Percentiles rank a stretch among this genome's conserved stretches.
Evolutionary conservation across 75 land plant genomes (phyloP).

Genomic region (Picea glauca): DNA sequence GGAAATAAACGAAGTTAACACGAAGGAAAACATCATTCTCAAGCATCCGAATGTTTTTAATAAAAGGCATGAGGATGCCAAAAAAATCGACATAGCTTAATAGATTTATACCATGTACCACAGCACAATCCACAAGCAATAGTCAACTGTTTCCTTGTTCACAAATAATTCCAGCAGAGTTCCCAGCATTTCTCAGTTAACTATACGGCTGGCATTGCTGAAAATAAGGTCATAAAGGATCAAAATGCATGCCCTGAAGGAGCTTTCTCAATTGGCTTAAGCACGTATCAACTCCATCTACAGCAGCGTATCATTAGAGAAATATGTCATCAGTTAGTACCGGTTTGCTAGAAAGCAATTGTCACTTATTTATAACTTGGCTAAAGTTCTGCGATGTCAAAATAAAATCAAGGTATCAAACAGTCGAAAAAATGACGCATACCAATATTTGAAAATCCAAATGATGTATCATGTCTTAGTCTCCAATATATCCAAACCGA

Average conservation of each 20-base stretch:
- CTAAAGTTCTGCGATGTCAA: neutral
- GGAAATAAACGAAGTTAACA: neutral
- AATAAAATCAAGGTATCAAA: neutral
- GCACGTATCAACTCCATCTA: neutral
- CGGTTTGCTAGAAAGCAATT: neutral
- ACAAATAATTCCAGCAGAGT: neutral
- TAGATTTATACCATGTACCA: neutral
- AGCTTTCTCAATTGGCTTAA: neutral
- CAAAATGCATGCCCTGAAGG: neutral
- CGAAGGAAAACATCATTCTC: neutral
- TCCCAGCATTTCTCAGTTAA: neutral
- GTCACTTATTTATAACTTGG: neutral
- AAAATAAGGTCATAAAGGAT: neutral
- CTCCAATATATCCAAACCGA: conserved; percentile 76
- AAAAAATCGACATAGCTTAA: neutral
- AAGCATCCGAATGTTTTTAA: neutral
- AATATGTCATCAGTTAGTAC: too few species aligned
- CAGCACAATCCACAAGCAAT: neutral
- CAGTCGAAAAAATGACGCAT: neutral
- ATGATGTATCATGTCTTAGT: conserved; percentile 16
- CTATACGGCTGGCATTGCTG: neutral
- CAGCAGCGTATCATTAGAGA: neutral
- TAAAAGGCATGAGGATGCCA: neutral
- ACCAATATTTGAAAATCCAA: neutral
- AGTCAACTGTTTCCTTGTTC: neutral